Base-by-base conservation (phyloP, 345 rosid species). In the Populus pruinosa region DNA sequence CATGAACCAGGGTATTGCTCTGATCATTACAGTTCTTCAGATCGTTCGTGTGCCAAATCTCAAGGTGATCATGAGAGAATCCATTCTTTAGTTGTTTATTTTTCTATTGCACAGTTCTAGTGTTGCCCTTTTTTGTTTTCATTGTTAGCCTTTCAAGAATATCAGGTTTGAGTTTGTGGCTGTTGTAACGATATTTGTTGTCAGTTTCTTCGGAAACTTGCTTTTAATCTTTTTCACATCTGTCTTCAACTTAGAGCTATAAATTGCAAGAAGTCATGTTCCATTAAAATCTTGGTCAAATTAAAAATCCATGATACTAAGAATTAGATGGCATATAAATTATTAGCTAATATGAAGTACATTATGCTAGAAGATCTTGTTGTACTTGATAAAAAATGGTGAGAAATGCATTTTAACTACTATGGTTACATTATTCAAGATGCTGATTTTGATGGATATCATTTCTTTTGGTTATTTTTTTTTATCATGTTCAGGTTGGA, bases 21-120 rank as follows among this genome's bases (percentile, higher is more conserved):
- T 96, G 85, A 96, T 93, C 82, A 88, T 92, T 81, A 93, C 97
- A 5, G 99, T 96, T 84, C 99, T 92, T 84, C 99, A 93, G 86
- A 92, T 96, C 63, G 94, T 96, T 77, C 96, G 86, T 8, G 85
- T 96, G 21, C 98, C 99, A 79, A 96, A 96, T 82, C 98, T 96
- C 80, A 96, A 96, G 97, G 98, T 92, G 81, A 84, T 78, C 78
- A 31, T 50, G 21, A 29, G 36, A 71, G 27, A 72, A 66, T 29
- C 77, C 47, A 23, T 49, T 75, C 33, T 77, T 65, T 73, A 55
- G 29, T 67, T 78, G 8, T 47, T 75, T 44, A 43, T 64, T 61
- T 70, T 71, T 41, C 69, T 20, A 4, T 65, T 63, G 44, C 25
- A 53, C 53, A 33, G 38, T 63, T 71, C n/a, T 80, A 47, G n/a